Evolutionary conservation across 78 protist genomes (phyloP).

Genomic region (slime mould (Dictyostelium discoideum)): DNA sequence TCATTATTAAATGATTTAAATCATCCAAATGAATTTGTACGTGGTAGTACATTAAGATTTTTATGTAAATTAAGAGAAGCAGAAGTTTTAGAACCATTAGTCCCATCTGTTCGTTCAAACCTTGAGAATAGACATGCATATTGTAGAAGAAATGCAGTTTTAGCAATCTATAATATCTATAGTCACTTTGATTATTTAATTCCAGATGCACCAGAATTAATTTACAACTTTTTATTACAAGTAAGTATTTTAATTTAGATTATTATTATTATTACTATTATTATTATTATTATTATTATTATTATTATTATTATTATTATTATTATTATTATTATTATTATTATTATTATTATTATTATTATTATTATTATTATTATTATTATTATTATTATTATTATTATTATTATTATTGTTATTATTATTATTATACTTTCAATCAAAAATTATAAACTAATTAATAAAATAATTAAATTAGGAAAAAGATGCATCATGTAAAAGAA

Average conservation of each 20-base stretch:
- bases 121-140: slow-evolving; percentile 92
- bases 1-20: slow-evolving; percentile 86
- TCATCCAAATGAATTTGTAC: slow-evolving; percentile 97
- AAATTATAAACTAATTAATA: too few relatives aligned
- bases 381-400: too few relatives aligned
- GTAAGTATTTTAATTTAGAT: slow-evolving; percentile 13
- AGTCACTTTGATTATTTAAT: slow-evolving; percentile 80
- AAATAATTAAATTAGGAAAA: slow-evolving; percentile 36
- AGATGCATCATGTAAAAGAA: slow-evolving; percentile 94
- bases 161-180: slow-evolving; percentile 90
- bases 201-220: slow-evolving; percentile 97
- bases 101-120: slow-evolving; percentile 88
- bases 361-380: too few relatives aligned
- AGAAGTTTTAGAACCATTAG: slow-evolving; percentile 94
- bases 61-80: slow-evolving; percentile 94
- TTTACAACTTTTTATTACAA: slow-evolving; percentile 82
- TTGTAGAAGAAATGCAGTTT: slow-evolving; percentile 95
- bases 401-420: too few relatives aligned
- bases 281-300: too few relatives aligned
- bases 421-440: too few relatives aligned
- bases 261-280: too few relatives aligned
- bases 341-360: too few relatives aligned
- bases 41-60: slow-evolving; percentile 97
- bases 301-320: too few relatives aligned
- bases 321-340: too few relatives aligned